Evolutionary conservation across 352 stramenopile genomes (phyloP), one percentile per base, ranked within the genome.

Genomic region (Phytopythium litorale): DNA sequence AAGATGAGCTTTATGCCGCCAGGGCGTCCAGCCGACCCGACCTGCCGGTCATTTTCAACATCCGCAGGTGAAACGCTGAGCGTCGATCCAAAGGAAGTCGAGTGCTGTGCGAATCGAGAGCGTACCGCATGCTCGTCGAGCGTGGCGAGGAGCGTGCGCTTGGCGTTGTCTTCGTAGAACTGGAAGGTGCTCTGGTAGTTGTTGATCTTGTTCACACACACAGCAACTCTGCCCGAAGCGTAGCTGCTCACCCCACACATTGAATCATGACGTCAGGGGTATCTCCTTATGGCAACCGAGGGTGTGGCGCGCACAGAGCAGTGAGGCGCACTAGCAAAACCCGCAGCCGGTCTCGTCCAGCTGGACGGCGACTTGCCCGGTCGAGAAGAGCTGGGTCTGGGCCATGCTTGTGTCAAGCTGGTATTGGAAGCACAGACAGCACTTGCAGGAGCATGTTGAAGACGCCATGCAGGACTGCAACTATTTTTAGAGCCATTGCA

Each of bases 201-300:
- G 56, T 77, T 93, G 40, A 91, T 78, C 55, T 79, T 86, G 70
- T 82, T 91, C n/a, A 80, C 70, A 54, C 82, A 91, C 25, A 76
- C 82, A 18, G 84, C 82, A 19, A 92, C 75, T 51, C 80, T 75
- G 0, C 84, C 80, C 13, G 79, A 88, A 23, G 74, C 60, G 60
- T 93, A 93, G 63, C 83, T 75, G 45, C n/a, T 19, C 45, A 19
- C n/a, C 54, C 7, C 21, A 32, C 21, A 53, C 19, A 25, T 25
- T 28, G 12, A n/a, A 25, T 19, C 9, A 30, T 33, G 30, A 13
- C 79, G 51, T 32, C 13, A 58, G n/a, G 6, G 21, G 42, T 12
- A 25, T 25, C 54, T 7, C 38, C 6, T 45, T 2, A 45, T 18
- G 38, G 51, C 54, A 51, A 21, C 28, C 28, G 28, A 7, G 28